Conservation (phyloP, 1,284 basidiomycete species). For the Leucoagaricus sp. region DNA sequence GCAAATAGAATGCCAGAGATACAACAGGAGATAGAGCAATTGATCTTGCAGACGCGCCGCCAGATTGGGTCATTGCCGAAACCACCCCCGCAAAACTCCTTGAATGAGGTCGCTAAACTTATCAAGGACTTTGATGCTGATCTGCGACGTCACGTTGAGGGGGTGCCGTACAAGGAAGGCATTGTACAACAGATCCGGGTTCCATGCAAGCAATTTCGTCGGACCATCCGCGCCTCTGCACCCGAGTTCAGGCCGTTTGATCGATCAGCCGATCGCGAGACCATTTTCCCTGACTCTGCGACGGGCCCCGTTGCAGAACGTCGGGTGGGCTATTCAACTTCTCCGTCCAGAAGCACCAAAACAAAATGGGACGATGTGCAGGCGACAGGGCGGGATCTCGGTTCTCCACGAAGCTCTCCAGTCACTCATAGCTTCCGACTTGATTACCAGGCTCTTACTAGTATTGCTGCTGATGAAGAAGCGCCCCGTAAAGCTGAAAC, state of each 20-base stretch:
- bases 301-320: too few relatives aligned
- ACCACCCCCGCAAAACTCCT: constrained; percentile 55
- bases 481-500: too few relatives aligned
- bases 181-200: constrained; percentile 56
- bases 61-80: constrained; percentile 46
- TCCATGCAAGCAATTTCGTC: constrained; percentile 46
- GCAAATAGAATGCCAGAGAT: constrained; percentile 60
- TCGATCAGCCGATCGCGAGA: constrained; percentile 4
- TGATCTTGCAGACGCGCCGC: constrained; percentile 41
- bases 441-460: too few relatives aligned
- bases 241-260: constrained; percentile 54
- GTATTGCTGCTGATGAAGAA: too few relatives aligned
- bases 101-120: constrained; percentile 52
- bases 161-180: constrained; percentile 48
- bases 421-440: too few relatives aligned
- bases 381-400: too few relatives aligned
- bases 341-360: too few relatives aligned
- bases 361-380: too few relatives aligned
- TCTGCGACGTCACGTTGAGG: constrained; percentile 48
- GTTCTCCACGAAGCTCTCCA: too few relatives aligned
- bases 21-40: constrained; percentile 38
- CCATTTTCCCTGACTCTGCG: too few relatives aligned
- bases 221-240: constrained; percentile 50
- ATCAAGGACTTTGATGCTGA: constrained; percentile 48
- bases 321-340: too few relatives aligned